These are phyloP conservation scores for Solanum dulcamara DNA, from an alignment of 257 asterid genomes.

Conservation along the genomic window DNA sequence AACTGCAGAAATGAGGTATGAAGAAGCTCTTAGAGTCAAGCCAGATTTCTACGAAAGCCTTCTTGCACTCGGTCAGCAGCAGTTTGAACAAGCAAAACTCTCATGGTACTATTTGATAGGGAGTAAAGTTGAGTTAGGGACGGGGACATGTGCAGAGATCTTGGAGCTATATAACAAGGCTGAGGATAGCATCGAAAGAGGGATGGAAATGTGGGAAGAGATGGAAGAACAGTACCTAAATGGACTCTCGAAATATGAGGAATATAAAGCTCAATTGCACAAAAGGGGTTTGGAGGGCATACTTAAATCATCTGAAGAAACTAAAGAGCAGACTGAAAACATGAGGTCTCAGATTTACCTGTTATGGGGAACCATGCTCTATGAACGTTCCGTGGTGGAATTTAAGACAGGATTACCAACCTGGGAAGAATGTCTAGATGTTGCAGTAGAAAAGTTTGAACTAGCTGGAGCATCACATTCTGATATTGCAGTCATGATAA, in stretches of 20 bases:
- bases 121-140: conserved; percentile 43
- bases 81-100: conserved; percentile 87
- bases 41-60: conserved; percentile 90
- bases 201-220: conserved; percentile 90
- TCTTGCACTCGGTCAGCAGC: conserved; percentile 87
- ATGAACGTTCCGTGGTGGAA: conserved; percentile 91
- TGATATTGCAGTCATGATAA: conserved; percentile 83
- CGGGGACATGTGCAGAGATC: conserved; percentile 42
- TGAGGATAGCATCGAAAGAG: conserved; percentile 88
- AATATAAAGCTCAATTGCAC: conserved; percentile 42
- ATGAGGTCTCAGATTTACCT: conserved; percentile 79
- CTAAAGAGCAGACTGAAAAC: conserved; percentile 50
- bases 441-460: conserved; percentile 82
- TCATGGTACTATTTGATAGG: conserved; percentile 62
- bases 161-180: conserved; percentile 85
- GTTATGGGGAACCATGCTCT: conserved; percentile 84
- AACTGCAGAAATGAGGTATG: conserved; percentile 63
- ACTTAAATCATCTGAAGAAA: conserved; percentile 47
- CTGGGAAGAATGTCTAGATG: conserved; percentile 95
- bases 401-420: conserved; percentile 71
- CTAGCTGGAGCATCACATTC: conserved; percentile 80
- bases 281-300: conserved; percentile 56
- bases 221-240: conserved; percentile 83
- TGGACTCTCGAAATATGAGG: conserved; percentile 61
- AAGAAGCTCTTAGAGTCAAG: conserved; percentile 70